These are phyloP conservation scores for Rubus idaeus DNA, from an alignment of 306 rosid species.

Conservation along the genomic window DNA sequence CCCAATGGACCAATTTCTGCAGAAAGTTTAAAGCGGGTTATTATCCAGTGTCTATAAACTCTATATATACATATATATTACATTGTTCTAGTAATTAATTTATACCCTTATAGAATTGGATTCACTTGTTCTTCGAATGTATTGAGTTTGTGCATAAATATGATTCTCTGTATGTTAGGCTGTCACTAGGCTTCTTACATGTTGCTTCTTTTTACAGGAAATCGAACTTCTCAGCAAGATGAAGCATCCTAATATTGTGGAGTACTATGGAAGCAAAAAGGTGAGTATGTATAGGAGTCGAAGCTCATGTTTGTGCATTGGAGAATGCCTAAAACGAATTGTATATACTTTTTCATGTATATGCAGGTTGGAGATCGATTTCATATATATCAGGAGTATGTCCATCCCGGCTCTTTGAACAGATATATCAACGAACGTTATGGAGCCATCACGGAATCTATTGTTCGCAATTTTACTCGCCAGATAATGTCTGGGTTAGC, in stretches of 20 bases:
- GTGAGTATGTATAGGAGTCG: slow-evolving; percentile 53
- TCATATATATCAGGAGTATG: slow-evolving; percentile 83
- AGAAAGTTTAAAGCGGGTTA: slow-evolving; percentile 67
- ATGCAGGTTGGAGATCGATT: slow-evolving; percentile 75
- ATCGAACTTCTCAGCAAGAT: slow-evolving; percentile 78
- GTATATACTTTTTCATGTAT: slow-evolving; percentile 20
- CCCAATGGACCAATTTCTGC: slow-evolving; percentile 83
- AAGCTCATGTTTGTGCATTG: slow-evolving; percentile 14
- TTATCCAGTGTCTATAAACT: too few species aligned
- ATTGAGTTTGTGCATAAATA: neutral
- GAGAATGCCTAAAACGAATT: neutral
- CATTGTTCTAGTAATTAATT: neutral
- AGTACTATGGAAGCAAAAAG: slow-evolving; percentile 84
- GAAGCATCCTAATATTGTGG: slow-evolving; percentile 88
- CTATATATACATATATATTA: too few species aligned
- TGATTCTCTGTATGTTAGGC: slow-evolving; percentile 3
- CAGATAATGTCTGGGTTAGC: slow-evolving; percentile 91
- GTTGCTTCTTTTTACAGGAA: slow-evolving; percentile 53
- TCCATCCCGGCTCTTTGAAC: slow-evolving; percentile 90
- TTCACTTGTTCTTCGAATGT: neutral
- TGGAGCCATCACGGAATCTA: slow-evolving; percentile 89
- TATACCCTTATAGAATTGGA: neutral
- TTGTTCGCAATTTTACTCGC: slow-evolving; percentile 85
- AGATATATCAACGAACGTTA: slow-evolving; percentile 84
- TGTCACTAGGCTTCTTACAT: slow-evolving; percentile 20